A percentile compares a stretch with the other conserved stretches of the same genome.
Conservation (phyloP, 768 basidiomycete genomes). For the Leccinum arenicola region DNA sequence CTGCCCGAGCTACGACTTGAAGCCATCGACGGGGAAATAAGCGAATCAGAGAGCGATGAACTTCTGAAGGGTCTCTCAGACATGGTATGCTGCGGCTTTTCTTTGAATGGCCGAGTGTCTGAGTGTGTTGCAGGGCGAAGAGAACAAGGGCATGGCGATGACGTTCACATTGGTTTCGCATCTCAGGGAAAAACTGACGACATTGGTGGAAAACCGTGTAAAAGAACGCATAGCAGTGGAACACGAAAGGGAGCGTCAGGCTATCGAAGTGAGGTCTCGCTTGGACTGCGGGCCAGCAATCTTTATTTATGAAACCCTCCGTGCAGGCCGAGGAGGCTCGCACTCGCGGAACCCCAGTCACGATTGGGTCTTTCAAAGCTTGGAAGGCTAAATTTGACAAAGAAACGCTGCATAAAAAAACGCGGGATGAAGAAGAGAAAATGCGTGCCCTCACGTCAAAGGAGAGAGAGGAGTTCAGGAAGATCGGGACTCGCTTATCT, state of each 20-base stretch:
- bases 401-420: slow-evolving; percentile 56
- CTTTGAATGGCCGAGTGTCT: neutral
- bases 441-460: slow-evolving; percentile 68
- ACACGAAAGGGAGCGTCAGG: slow-evolving; percentile 68
- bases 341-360: slow-evolving; percentile 91
- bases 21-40: slow-evolving; percentile 59
- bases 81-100: slow-evolving; percentile 42
- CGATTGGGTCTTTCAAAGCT: slow-evolving; percentile 68
- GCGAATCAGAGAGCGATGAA: slow-evolving; percentile 51
- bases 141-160: slow-evolving; percentile 96
- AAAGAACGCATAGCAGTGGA: slow-evolving; percentile 59
- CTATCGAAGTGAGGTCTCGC: slow-evolving; percentile 60
- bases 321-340: slow-evolving; percentile 80
- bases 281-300: neutral
- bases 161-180: slow-evolving; percentile 91
- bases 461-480: slow-evolving; percentile 84
- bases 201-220: slow-evolving; percentile 56
- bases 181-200: slow-evolving; percentile 72
- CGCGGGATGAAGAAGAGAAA: slow-evolving; percentile 75
- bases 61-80: slow-evolving; percentile 57
- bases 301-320: slow-evolving; percentile 1
- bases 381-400: slow-evolving; percentile 83
- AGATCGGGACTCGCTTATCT: slow-evolving; percentile 53
- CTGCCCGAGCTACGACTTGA: slow-evolving; percentile 73
- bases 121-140: slow-evolving; percentile 55